Percentiles rank a stretch among this genome's conserved stretches.
Evolutionary conservation across 129 eudicot genomes (phyloP).

Genomic region (Flaveria linearis): DNA sequence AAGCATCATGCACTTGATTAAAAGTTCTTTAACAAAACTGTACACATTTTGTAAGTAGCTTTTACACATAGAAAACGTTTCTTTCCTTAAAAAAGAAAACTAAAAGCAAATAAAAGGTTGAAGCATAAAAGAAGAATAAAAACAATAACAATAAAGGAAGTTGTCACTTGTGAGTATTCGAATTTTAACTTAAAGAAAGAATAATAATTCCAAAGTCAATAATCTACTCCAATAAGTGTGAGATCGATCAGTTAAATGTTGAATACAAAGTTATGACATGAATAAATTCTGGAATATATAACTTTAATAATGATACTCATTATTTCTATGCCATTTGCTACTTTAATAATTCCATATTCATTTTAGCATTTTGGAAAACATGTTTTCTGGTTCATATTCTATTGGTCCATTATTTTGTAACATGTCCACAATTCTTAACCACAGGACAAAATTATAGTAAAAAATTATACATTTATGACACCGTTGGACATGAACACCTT

Average conservation of each 20-base stretch:
- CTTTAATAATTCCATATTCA: slow-evolving; percentile 30
- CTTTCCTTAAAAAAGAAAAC: slow-evolving; percentile 8
- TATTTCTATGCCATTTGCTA: slow-evolving; percentile 18
- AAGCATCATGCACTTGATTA: slow-evolving; percentile 26
- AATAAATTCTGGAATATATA: slow-evolving; percentile 32
- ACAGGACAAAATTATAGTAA: slow-evolving; percentile 27
- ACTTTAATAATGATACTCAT: slow-evolving; percentile 25
- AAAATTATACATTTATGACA: slow-evolving; percentile 8
- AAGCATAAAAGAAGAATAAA: slow-evolving; percentile 19
- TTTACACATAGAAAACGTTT: slow-evolving; percentile 4
- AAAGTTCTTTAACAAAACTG: slow-evolving; percentile 10
- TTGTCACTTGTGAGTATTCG: slow-evolving; percentile 13
- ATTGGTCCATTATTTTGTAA: slow-evolving; percentile 25
- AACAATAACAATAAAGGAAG: neutral
- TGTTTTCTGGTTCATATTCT: slow-evolving; percentile 24
- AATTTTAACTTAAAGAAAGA: slow-evolving; percentile 15
- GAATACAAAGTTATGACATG: slow-evolving; percentile 24
- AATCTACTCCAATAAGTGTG: slow-evolving; percentile 11
- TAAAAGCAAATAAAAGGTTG: neutral
- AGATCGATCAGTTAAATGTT: slow-evolving; percentile 13
- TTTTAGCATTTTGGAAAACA: slow-evolving; percentile 14
- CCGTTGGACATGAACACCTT: slow-evolving; percentile 11
- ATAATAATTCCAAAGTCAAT: slow-evolving; percentile 20
- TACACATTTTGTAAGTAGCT: slow-evolving; percentile 13
- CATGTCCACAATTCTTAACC: slow-evolving; percentile 14